phyloP scores from a whole-genome alignment of 306 rosid genomes.

The Quercus agrifolia region DNA sequence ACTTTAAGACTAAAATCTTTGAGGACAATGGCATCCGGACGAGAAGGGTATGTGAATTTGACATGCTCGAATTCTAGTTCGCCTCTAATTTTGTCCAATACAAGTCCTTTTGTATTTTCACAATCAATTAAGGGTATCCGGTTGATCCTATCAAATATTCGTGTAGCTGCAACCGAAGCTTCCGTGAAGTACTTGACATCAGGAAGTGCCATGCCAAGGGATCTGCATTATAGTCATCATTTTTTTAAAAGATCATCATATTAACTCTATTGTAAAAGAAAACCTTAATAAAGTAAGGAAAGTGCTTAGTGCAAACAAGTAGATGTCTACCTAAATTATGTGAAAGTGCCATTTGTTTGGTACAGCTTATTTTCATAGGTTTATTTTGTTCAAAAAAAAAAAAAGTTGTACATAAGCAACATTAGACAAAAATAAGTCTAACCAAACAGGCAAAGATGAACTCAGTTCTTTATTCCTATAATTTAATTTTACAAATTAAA shows the following conservation, averaged over 20 bases:
- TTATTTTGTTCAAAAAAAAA: too few species aligned
- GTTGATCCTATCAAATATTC: constrained; percentile 66
- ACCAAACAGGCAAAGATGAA: too few species aligned
- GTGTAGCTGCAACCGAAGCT: constrained; percentile 69
- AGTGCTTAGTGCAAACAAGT: not conserved
- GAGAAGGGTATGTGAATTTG: constrained; percentile 76
- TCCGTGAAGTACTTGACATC: constrained; percentile 91
- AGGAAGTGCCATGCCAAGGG: constrained; percentile 91
- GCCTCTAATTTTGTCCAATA: constrained; percentile 52
- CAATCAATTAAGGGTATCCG: constrained; percentile 67
- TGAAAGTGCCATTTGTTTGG: too few species aligned
- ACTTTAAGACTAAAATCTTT: constrained; percentile 65
- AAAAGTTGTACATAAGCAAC: too few species aligned
- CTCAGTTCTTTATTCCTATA: too few species aligned
- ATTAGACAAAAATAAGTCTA: too few species aligned
- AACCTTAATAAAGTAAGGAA: not conserved
- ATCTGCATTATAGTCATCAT: constrained; percentile 41
- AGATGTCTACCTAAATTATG: too few species aligned
- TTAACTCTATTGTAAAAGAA: not conserved
- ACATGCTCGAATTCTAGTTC: constrained; percentile 62
- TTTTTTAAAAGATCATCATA: not conserved
- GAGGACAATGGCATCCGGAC: constrained; percentile 64
- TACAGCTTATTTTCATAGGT: too few species aligned
- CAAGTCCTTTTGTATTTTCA: constrained; percentile 56
- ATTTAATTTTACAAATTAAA: too few species aligned